Evolutionary conservation across 176 grass and related monocot genomes (phyloP).

Genomic region (Melocanna baccifera): DNA sequence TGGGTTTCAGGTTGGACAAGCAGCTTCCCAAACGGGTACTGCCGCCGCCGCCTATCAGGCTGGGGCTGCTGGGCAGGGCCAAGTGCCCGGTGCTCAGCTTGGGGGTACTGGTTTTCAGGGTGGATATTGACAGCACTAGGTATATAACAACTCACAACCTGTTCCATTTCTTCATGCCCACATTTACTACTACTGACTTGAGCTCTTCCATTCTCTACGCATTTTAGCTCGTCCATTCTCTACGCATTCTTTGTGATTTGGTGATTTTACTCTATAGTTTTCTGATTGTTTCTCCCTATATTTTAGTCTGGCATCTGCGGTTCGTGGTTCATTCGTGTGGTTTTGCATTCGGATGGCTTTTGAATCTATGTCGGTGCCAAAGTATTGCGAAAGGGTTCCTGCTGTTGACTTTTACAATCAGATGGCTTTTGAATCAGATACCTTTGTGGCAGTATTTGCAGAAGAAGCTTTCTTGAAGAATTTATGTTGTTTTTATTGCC

Average conservation of each 20-base stretch:
- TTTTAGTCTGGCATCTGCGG: conserved; percentile 75
- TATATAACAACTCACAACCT: conserved; percentile 56
- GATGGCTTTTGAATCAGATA: conserved; percentile 51
- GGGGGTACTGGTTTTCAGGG: conserved; percentile 54
- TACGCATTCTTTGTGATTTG: conserved; percentile 25
- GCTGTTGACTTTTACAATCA: conserved; percentile 62
- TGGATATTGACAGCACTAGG: conserved; percentile 77
- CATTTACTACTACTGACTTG: conserved; percentile 1
- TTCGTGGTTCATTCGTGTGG: conserved; percentile 71
- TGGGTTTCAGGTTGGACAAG: conserved; percentile 79
- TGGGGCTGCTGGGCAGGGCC: conserved; percentile 53
- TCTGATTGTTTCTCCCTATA: conserved; percentile 54
- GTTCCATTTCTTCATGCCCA: conserved; percentile 30
- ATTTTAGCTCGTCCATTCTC: conserved; percentile 30
- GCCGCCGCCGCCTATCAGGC: conserved; percentile 50
- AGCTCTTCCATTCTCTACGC: conserved; percentile 28
- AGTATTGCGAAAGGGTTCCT: conserved; percentile 77
- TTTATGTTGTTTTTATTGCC: conserved; percentile 49
- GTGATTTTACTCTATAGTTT: conserved; percentile 39
- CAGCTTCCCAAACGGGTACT: conserved; percentile 46
- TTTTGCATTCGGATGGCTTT: conserved; percentile 90
- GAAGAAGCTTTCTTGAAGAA: conserved; percentile 58
- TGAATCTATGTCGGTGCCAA: conserved; percentile 71
- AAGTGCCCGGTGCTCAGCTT: conserved; percentile 52
- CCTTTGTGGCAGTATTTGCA: conserved; percentile 56